phyloP scores from a whole-genome alignment of 2,329 filamentous ascomycete genomes.

The Colletotrichum abscissum region DNA sequence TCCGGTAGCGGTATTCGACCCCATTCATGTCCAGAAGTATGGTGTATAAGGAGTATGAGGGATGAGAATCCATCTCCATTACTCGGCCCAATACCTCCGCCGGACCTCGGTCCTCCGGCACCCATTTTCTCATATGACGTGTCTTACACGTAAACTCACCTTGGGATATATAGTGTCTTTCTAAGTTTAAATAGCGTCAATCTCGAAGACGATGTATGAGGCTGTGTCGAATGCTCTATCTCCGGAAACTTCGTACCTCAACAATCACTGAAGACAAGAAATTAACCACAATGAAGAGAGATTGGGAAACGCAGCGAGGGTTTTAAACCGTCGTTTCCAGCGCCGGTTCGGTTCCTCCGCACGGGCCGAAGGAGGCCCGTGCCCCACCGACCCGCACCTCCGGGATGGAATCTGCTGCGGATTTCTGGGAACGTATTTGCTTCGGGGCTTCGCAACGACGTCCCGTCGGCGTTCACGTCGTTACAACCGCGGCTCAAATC shows the following conservation, averaged over 20 bases:
- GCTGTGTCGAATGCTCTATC: neutral
- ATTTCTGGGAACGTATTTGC: conserved; percentile 36
- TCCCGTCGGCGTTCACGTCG: conserved; percentile 3
- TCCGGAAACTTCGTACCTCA: neutral
- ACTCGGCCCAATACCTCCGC: conserved; percentile 4
- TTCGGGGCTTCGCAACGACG: conserved; percentile 20
- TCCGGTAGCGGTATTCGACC: neutral
- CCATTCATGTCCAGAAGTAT: neutral
- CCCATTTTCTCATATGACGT: neutral
- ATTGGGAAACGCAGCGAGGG: conserved; percentile 12
- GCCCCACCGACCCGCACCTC: conserved; percentile 30
- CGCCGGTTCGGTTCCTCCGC: conserved; percentile 25
- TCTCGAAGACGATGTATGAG: neutral
- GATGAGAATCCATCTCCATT: neutral
- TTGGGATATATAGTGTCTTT: neutral
- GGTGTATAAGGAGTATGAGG: neutral
- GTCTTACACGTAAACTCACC: conserved; percentile 19
- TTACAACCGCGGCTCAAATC: neutral
- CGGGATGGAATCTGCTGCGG: conserved; percentile 36
- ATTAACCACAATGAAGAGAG: neutral
- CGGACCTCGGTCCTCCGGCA: conserved; percentile 10
- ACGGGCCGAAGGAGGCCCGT: conserved; percentile 33
- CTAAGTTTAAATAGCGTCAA: neutral
- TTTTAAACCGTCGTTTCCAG: conserved; percentile 28
- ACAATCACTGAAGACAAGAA: neutral